These are phyloP conservation scores for Aspergillus sergii DNA, from an alignment of 2,329 filamentous ascomycete genomes.

Conservation along the genomic window DNA sequence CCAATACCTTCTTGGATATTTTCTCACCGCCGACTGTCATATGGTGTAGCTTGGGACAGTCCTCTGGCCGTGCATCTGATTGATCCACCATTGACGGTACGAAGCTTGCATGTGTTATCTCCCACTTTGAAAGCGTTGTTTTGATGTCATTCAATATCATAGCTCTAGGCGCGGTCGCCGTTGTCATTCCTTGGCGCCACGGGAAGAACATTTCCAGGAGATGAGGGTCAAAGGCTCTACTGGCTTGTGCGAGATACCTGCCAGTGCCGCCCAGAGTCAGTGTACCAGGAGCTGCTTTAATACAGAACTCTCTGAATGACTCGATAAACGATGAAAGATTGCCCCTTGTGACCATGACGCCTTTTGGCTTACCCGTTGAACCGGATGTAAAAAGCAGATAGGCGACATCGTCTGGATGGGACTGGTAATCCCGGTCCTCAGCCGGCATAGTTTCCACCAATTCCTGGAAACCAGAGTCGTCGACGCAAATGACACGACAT, in stretches of 20 bases:
- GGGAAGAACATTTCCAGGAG: constrained; percentile 34
- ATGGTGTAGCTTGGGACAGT: constrained; percentile 30
- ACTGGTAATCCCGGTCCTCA: constrained; percentile 17
- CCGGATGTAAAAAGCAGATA: constrained; percentile 86
- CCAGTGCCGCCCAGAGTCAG: constrained; percentile 28
- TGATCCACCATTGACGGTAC: constrained; percentile 32
- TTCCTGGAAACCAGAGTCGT: constrained; percentile 21
- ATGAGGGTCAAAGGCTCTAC: constrained; percentile 37
- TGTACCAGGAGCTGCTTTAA: constrained; percentile 27
- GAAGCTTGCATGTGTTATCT: constrained; percentile 35
- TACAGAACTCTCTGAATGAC: constrained; percentile 30
- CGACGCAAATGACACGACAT: constrained; percentile 27
- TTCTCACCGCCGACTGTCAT: constrained; percentile 40
- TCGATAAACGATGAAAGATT: constrained; percentile 33
- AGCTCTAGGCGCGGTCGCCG: constrained; percentile 27
- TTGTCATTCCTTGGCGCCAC: constrained; percentile 33
- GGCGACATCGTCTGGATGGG: constrained; percentile 21
- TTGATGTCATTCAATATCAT: constrained; percentile 33
- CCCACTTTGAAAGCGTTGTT: constrained; percentile 27
- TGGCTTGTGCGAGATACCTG: constrained; percentile 37
- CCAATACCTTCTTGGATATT: constrained; percentile 35
- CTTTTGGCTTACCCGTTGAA: constrained; percentile 94
- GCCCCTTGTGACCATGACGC: constrained; percentile 83
- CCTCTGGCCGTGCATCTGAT: constrained; percentile 23
- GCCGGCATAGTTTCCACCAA: constrained; percentile 20